These are phyloP conservation scores for Penicillium waksmanii DNA, from an alignment of 495 filamentous ascomycete species.

Conservation along the genomic window DNA sequence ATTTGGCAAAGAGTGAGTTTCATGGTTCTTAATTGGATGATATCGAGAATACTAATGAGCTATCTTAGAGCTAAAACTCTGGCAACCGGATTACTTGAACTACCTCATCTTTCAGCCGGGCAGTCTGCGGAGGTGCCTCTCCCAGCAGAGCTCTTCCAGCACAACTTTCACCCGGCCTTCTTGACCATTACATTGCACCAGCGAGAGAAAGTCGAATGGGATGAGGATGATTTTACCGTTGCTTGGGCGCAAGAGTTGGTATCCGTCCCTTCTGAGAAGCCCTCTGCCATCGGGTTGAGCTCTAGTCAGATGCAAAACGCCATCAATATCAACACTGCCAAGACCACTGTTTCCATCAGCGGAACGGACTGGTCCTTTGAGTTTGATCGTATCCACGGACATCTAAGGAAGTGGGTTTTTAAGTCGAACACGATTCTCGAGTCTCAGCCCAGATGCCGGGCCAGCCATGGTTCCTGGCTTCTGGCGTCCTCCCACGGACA, in stretches of 20 bases:
- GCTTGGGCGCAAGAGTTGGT: constrained; percentile 9
- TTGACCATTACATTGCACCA: constrained; percentile 11
- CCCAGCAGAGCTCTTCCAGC: constrained; percentile 13
- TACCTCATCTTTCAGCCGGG: constrained; percentile 25
- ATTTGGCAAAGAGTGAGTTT: constrained; percentile 19
- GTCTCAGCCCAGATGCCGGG: constrained; percentile 8
- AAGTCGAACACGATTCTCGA: constrained; percentile 10
- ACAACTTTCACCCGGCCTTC: constrained; percentile 6
- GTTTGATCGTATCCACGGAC: constrained; percentile 25
- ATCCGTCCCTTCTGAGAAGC: not conserved
- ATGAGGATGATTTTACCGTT: not conserved
- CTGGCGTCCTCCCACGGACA: constrained; percentile 62
- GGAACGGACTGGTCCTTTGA: constrained; percentile 4
- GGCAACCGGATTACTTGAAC: constrained; percentile 23
- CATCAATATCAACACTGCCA: constrained; percentile 2
- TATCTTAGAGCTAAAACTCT: constrained; percentile 35
- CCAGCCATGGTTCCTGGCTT: constrained; percentile 34
- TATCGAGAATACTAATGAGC: not conserved
- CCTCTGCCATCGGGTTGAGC: not conserved
- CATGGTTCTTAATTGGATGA: not conserved
- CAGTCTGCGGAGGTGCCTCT: constrained; percentile 21
- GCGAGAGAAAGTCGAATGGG: constrained; percentile 6
- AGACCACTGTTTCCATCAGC: constrained; percentile 6
- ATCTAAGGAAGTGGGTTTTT: constrained; percentile 17
- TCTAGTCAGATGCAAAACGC: not conserved